Base-by-base conservation (phyloP, 2,329 filamentous ascomycete genomes). In the Talaromyces sp. region DNA sequence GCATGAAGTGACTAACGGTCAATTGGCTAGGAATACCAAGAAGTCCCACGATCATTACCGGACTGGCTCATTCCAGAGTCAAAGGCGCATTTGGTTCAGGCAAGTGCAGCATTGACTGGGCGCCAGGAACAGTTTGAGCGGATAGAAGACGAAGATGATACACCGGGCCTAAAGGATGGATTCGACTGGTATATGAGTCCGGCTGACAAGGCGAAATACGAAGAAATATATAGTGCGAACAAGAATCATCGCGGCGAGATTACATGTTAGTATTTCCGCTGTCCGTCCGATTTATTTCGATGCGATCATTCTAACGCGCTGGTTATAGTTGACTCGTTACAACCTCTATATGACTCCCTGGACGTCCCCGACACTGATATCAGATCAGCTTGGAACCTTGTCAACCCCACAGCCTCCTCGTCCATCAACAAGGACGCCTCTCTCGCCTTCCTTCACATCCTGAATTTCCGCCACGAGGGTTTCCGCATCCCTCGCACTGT, bases 141-240 rank as follows among this genome's bases (percentile, higher is more conserved):
- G 68, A 87, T 96, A 66, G 90, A 93, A 63, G 91, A 84, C 56
- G 85, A 96, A 67, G 87, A 89, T 69, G 93, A 97, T 71, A 88
- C 89, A 3, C 87, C 88, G 1, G 93, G 93, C 0, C 83, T 99
- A 68, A 96, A 96, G 77, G 93, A 97, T 78, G 94, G 94, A 13
- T 99, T 99, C 78, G 95, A 99, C 78, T 99, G 95, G 95, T 99
- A 99, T 82, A 99, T 99, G 92, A 93, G 88, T 67, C 95, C 95
- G 0, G 80, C 83, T 35, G 93, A 99, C 80, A 96, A 96, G 80
- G 76, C 87, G 69, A 98, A 97, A 79, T 99, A 99, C 81, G 93
- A 97, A 79, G 92, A 94, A 72, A 99, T 99, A 79, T 99, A 98
- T 80, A 90, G 90, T 69, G 93, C 96, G 73, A 96, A 93, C 80